These are phyloP conservation scores for Typha latifolia DNA, from an alignment of 176 grass and related monocot genomes.

Conservation along the genomic window DNA sequence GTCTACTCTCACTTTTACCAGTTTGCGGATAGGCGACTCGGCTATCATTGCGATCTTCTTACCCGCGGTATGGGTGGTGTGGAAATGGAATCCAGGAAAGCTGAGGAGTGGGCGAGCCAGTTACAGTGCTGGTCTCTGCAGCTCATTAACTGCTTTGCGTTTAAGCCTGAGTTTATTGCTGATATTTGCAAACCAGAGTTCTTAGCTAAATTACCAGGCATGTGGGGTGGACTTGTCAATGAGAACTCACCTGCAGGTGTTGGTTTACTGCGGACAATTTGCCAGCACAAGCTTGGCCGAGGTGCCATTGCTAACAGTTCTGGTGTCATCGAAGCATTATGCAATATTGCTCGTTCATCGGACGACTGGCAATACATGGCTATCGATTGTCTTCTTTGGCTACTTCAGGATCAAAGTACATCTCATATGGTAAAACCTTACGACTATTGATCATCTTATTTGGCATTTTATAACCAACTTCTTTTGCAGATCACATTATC, in stretches of 20 bases:
- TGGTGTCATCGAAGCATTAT: conserved; percentile 70
- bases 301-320: conserved; percentile 70
- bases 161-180: conserved; percentile 88
- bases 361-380: conserved; percentile 99
- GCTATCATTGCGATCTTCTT: conserved; percentile 94
- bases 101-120: conserved; percentile 99
- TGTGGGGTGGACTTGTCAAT: conserved; percentile 99
- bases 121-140: conserved; percentile 99
- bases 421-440: conserved; percentile 65
- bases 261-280: conserved; percentile 90
- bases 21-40: conserved; percentile 67
- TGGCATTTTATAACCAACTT: too few relatives aligned
- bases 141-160: conserved; percentile 97
- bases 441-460: too few relatives aligned
- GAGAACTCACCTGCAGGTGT: conserved; percentile 97
- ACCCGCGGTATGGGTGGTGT: conserved; percentile 97
- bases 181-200: conserved; percentile 92
- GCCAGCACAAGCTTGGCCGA: conserved; percentile 81
- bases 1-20: conserved; percentile 99
- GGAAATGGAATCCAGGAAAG: conserved; percentile 98
- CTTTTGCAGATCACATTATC: not conserved
- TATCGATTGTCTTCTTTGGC: conserved; percentile 95
- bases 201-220: conserved; percentile 82
- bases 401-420: conserved; percentile 80
- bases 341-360: conserved; percentile 93